Base-by-base conservation (phyloP, 306 rosid species). In the Begonia loranthoides region DNA sequence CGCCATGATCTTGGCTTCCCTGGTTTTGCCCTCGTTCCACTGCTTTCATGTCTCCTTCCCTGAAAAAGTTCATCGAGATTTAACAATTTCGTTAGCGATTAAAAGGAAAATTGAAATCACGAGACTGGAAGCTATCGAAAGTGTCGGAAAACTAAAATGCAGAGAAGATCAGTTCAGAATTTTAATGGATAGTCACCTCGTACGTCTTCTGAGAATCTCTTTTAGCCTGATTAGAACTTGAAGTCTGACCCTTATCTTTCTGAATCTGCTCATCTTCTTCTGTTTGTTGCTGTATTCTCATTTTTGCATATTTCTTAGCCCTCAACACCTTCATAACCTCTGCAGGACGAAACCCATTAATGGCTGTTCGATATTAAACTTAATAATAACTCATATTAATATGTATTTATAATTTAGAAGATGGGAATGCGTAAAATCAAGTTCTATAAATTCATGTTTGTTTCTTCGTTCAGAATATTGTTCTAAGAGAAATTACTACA, bases 271-370 rank as follows among this genome's bases (percentile, higher is more conserved):
- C 47, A 43, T 43, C 47, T 10, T 43, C 47, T 43, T 10, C 47
- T 2, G 13, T n/a, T 1, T 11, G 15, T 3, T n/a, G 47, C 47
- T 11, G 15, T 43, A 76, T 76, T 79, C 70, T 83, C 9, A 72
- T 68, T 70, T 79, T 87, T 49, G 84, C 80, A 17, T 71, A 57
- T 61, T 87, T 87, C 78, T 83, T 87, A 21, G 90, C 94, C 53
- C 78, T 69, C 68, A 83, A 62, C 8, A 83, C 96, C 75, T 73
- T 78, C 77, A 71, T 64, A 19, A 87, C 96, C 79, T 87, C 96
- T 87, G 36, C 43, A 70, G 33, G 21, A 13, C 15, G 9, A 15
- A 49, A 49, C 28, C 52, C 52, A 49, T 14, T 4, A 49, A 4
- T 49, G 47, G 15, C 47, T 6, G 47, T 43, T 43, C 10, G 13